Evolutionary conservation across 306 rosid genomes (phyloP), one percentile per base, ranked within the genome.

Genomic region (Dryas alaskensis): DNA sequence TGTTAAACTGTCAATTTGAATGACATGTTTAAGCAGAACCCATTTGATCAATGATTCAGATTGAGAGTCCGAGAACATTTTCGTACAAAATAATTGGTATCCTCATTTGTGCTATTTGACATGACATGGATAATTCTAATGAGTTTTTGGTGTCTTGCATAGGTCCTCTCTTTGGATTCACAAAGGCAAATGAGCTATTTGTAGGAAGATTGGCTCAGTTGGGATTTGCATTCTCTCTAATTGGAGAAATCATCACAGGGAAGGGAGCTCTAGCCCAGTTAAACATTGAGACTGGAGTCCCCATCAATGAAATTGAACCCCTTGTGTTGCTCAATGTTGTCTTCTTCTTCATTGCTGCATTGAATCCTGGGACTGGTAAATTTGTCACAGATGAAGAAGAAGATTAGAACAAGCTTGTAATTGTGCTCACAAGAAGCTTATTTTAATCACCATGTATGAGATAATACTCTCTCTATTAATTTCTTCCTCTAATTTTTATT

Each of bases 141-240:
- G 7, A 3, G 19, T 44, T 53, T 43, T 19, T 57, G 27, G 10
- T 70, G 65, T 57, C 4, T 11, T 19, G 13, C 13, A 10, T 69
- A 93, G 98, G 99, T 84, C 99, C 93, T 46, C 75, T 94, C 8
- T 94, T 94, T 67, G 99, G 99, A 86, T 94, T 94, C 73, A 94
- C 99, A 11, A 94, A 94, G 78, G 59, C 99, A 0, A 94, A 94
- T 46, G 99, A 94, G 80, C 88, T 94, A 0, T 94, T 94, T 72
- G 99, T 94, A 7, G 99, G 99, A 73, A 89, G 99, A 86, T 82
- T 94, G 95, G 99, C 99, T 60, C 99, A 94, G 73, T 60, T 94
- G 85, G 99, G 99, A 25, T 92, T 94, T 12, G 97, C 84, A 6
- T 94, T 94, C 87, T 88, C 99, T 17, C 72, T 94, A 52, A 94